Base-by-base conservation (phyloP, 2,329 filamentous ascomycete species). In the Sporothrix humicola region DNA sequence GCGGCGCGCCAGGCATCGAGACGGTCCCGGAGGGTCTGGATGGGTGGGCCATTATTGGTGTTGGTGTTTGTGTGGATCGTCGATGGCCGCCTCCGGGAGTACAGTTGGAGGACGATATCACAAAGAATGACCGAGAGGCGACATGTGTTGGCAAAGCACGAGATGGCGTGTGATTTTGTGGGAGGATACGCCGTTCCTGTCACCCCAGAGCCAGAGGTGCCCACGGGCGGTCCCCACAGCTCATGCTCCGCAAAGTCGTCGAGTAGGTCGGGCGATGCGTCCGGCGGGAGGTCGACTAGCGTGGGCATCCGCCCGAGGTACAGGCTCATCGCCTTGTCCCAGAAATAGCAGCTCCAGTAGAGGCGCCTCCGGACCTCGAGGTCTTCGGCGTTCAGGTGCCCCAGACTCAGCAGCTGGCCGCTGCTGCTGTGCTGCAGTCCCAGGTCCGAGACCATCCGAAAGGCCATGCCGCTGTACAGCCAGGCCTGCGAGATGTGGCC, bases 381-480 rank as follows among this genome's bases (percentile, higher is more conserved):
- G 37, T 79, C 78, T 17, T 77, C 76, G 17, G 77, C 74, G 46
- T 76, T 77, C 37, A 78, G 73, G 15, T 77, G 72, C 12, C 76
- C 75, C 26, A 77, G 73, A 37, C 74, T 74, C 5, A 75, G 72
- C 42, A 77, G 74, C 2, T 74, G 61, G 69, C 75, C 74, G 72
- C 77, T 76, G 70, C 75, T 76, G 74, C 77, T 76, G 73, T 77
- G 77, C 59, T 77, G 77, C 54, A 78, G 75, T 20, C 77, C 78
- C 23, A 79, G 75, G 63, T 80, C 78, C 48, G 74, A 75, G 56
- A 75, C 78, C 78, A 80, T 80, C 4, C 79, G 73, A 73, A 79
- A 80, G 37, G 79, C 79, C 74, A 80, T 80, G 42, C 78, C 79
- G 70, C 78, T 79, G 73, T 79, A 80, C 69, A 80, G 74, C 79